Evolutionary conservation across 768 basidiomycete species (phyloP).

Genomic region (Coprinopsis sp.): DNA sequence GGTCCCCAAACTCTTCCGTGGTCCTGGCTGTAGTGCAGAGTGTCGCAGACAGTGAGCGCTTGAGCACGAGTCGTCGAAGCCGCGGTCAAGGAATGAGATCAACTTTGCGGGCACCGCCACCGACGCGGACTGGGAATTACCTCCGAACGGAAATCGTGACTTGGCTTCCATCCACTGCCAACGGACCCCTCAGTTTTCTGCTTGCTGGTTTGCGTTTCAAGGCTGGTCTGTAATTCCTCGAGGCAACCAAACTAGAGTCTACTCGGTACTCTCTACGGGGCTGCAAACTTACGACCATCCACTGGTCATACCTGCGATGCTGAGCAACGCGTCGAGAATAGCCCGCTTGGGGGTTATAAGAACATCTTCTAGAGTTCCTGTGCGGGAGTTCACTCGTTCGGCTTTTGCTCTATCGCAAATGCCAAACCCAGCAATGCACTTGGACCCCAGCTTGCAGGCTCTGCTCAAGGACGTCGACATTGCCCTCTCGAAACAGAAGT

Average conservation of each 20-base stretch:
- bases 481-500: constrained; percentile 44
- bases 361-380: constrained; percentile 1
- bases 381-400: constrained; percentile 8
- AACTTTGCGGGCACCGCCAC: neutral
- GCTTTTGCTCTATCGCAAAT: constrained; percentile 18
- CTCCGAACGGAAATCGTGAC: neutral
- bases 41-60: too few relatives aligned
- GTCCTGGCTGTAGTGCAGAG: too few relatives aligned
- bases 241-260: neutral
- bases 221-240: neutral
- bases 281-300: neutral
- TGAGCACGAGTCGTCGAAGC: neutral
- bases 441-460: constrained; percentile 62
- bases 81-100: neutral
- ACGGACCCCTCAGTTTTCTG: neutral
- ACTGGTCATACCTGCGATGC: too few relatives aligned
- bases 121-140: neutral
- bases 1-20: too few relatives aligned
- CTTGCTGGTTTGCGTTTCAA: neutral
- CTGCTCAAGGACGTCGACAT: constrained; percentile 67
- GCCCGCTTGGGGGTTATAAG: constrained; percentile 9
- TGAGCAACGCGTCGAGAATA: constrained; percentile 6
- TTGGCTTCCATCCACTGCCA: too few relatives aligned
- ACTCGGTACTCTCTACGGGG: neutral
- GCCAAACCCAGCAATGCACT: constrained; percentile 55